Base-by-base conservation (phyloP, 2,329 filamentous ascomycete species). In the Parastagonospora nodorum region DNA sequence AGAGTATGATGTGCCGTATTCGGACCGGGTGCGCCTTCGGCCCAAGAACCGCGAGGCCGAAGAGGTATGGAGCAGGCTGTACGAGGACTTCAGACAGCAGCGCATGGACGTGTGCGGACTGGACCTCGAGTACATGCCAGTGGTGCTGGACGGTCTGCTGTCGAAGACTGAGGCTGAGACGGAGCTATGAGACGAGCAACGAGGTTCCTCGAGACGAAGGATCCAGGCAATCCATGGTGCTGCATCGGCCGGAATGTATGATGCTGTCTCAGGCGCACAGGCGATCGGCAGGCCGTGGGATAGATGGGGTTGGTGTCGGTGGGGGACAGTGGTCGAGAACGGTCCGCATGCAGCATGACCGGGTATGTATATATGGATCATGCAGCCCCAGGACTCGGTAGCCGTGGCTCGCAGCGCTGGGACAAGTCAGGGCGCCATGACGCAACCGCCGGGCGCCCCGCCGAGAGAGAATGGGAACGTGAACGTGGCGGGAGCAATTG, bases 71-170 rank as follows among this genome's bases (percentile, higher is more conserved):
- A 78, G 78, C 55, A 74, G 68, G 45, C 61, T 81, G 50, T 82
- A 82, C 56, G 77, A 78, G 32, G 63, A 69, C 30, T 82, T 80
- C 61, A 75, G 78, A 40, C 75, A 79, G 56, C 73, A 72, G 58
- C 71, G 80, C 47, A 79, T 79, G 75, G 78, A 81, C 49, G 75
- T 81, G 42, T 82, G 80, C 63, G 80, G 79, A 42, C 66, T 82
- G 52, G 80, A 81, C 57, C 64, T 82, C 57, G 78, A 81, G 66
- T 79, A 75, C 69, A 45, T 53, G 55, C 60, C 68, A 6, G 48
- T 60, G 42, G 48, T 59, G 49, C 45, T 60, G 41, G 61, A 51
- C 15, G 50, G 45, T 14, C 47, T 42, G 24, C 50, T 49, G 12
- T 48, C 48, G 12, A 16, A 30, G 16, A 15, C 8, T 24, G 41